phyloP scores from a whole-genome alignment of 2,329 filamentous ascomycete species.

The Paecilomyces niveus region DNA sequence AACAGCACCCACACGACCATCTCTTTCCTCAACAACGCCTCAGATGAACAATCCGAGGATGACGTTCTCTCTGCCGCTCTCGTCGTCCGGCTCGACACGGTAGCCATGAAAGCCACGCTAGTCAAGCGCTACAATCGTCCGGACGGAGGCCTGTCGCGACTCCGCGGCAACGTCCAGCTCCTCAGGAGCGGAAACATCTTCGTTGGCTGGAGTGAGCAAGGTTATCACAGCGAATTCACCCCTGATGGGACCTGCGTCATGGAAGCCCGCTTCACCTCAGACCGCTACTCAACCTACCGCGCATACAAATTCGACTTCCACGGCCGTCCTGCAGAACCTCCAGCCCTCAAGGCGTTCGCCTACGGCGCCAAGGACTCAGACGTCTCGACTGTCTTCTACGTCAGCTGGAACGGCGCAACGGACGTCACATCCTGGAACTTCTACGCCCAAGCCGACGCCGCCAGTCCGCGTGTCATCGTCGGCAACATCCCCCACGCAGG shows the following conservation, averaged over 20 bases:
- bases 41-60: constrained; percentile 19
- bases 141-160: constrained; percentile 20
- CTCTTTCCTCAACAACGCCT: constrained; percentile 27
- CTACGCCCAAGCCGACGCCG: constrained; percentile 19
- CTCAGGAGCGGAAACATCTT: constrained; percentile 30
- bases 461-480: constrained; percentile 13
- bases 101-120: constrained; percentile 19
- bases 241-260: constrained; percentile 22
- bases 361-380: constrained; percentile 18
- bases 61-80: constrained; percentile 21
- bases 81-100: constrained; percentile 22
- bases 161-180: constrained; percentile 28
- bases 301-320: constrained; percentile 31
- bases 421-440: constrained; percentile 28
- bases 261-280: constrained; percentile 24
- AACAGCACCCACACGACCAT: constrained; percentile 23
- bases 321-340: constrained; percentile 22
- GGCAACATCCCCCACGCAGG: constrained; percentile 20
- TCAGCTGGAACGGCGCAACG: constrained; percentile 29
- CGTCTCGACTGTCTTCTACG: constrained; percentile 22
- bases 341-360: constrained; percentile 21
- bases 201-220: constrained; percentile 26
- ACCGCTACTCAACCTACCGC: constrained; percentile 30
- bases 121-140: constrained; percentile 24
- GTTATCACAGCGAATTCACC: constrained; percentile 26